A percentile compares a stretch with the other conserved stretches of the same genome.
These are phyloP conservation scores for Sugiyamaella valdiviana DNA, from an alignment of 805 yeast genomes.

Conservation along the genomic window DNA sequence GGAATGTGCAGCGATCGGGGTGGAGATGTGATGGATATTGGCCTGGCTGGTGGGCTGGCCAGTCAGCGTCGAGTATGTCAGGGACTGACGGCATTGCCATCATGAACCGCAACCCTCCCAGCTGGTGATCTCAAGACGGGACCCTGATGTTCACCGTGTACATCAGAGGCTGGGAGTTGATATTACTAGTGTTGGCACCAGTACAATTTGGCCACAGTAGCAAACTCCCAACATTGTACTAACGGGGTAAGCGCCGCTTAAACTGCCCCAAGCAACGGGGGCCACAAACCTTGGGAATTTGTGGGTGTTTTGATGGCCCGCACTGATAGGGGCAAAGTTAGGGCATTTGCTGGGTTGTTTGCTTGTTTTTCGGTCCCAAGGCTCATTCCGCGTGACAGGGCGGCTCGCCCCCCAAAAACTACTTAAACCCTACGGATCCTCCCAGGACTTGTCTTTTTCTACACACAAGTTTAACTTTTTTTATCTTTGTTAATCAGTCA, in stretches of 20 bases:
- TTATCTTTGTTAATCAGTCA: conserved; percentile 11
- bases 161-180: conserved; percentile 6
- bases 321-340: conserved; percentile 2
- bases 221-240: not conserved
- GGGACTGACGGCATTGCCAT: not conserved
- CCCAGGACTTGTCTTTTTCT: conserved; percentile 1
- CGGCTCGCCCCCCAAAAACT: not conserved
- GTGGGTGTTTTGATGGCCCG: not conserved
- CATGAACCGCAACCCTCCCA: not conserved
- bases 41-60: not conserved
- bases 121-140: not conserved
- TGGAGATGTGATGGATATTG: not conserved
- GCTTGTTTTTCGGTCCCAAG: not conserved
- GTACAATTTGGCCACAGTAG: not conserved
- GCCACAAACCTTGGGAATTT: conserved; percentile 5
- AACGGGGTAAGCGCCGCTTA: not conserved
- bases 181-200: conserved; percentile 3
- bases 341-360: not conserved
- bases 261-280: not conserved
- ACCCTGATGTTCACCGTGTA: conserved; percentile 4
- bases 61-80: not conserved
- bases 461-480: conserved; percentile 1
- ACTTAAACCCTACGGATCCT: not conserved
- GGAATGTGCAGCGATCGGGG: not conserved
- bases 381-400: not conserved